Evolutionary conservation across 1,284 basidiomycete species (phyloP).

Genomic region (Malassezia pachydermatis): DNA sequence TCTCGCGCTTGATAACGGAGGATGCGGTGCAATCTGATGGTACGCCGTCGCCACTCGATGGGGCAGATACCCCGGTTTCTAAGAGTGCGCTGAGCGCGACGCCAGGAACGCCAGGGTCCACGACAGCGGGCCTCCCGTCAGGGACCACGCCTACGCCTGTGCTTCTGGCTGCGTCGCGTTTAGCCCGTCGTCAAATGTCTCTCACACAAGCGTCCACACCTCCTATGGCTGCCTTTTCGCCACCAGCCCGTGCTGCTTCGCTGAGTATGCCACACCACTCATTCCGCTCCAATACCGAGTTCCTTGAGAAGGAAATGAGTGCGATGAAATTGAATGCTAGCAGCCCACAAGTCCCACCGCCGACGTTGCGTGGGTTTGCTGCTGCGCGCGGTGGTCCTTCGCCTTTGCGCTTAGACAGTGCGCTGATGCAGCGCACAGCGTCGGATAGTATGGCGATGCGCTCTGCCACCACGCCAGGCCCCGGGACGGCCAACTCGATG

Average conservation of each 20-base stretch:
- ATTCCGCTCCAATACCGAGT: not conserved
- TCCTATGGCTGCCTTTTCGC: too few species aligned
- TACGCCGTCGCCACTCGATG: not conserved
- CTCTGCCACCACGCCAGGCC: not conserved
- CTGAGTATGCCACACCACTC: not conserved
- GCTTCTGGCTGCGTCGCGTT: too few species aligned
- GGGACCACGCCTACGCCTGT: too few species aligned
- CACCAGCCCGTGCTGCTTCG: too few species aligned
- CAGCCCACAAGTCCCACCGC: not conserved
- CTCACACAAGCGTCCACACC: too few species aligned
- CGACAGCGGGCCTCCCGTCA: too few species aligned
- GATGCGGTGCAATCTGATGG: not conserved
- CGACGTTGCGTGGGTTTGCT: not conserved
- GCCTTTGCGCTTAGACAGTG: not conserved
- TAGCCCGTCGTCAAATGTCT: conserved; percentile 3
- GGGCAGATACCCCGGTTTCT: too few species aligned
- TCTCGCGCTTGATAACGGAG: not conserved
- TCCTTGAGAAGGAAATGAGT: conserved; percentile 8
- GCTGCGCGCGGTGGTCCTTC: not conserved
- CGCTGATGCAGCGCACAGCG: conserved; percentile 14
- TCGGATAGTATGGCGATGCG: conserved; percentile 11
- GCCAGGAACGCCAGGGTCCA: too few species aligned
- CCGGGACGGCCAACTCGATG: not conserved
- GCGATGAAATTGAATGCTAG: not conserved
- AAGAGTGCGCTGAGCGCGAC: too few species aligned